Evolutionary conservation across 2,329 filamentous ascomycete species (phyloP).

Genomic region (Macrophomina pseudophaseolina): DNA sequence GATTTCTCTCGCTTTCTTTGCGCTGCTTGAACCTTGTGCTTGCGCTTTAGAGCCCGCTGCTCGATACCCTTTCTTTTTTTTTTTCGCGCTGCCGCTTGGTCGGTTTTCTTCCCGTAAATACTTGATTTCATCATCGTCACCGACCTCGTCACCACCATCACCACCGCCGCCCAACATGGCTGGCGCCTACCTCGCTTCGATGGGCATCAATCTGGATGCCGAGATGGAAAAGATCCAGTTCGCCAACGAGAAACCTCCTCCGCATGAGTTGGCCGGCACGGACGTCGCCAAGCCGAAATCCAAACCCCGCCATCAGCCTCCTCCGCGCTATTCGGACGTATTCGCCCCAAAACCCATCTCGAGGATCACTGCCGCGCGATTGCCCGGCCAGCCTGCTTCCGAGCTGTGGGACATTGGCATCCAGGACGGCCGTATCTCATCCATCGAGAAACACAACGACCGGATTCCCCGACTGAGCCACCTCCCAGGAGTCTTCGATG

Average conservation of each 20-base stretch:
- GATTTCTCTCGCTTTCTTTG: not conserved
- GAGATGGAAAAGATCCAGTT: conserved; percentile 40
- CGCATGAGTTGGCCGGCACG: not conserved
- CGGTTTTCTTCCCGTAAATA: conserved; percentile 11
- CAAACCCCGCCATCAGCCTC: conserved; percentile 1
- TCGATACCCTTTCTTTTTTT: conserved; percentile 6
- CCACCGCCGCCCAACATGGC: conserved; percentile 22
- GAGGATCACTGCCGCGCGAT: conserved; percentile 42
- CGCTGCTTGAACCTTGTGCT: not conserved
- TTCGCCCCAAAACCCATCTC: conserved; percentile 28
- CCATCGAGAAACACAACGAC: conserved; percentile 39
- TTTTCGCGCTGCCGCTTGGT: not conserved
- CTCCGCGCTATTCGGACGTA: conserved; percentile 17
- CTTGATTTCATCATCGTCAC: not conserved
- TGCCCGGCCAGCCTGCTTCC: conserved; percentile 38
- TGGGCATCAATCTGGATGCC: conserved; percentile 40
- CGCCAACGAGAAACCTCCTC: conserved; percentile 16
- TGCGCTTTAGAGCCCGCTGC: conserved; percentile 13
- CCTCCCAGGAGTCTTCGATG: conserved; percentile 46
- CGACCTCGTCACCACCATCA: not conserved
- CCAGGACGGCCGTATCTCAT: conserved; percentile 38
- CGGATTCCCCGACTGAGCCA: conserved; percentile 7
- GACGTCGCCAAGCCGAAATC: conserved; percentile 1
- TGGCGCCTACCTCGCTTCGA: conserved; percentile 21
- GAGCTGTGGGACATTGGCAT: conserved; percentile 47